Evolutionary conservation across 2,329 filamentous ascomycete genomes (phyloP).

Genomic region (Fonsecaea multimorphosa): DNA sequence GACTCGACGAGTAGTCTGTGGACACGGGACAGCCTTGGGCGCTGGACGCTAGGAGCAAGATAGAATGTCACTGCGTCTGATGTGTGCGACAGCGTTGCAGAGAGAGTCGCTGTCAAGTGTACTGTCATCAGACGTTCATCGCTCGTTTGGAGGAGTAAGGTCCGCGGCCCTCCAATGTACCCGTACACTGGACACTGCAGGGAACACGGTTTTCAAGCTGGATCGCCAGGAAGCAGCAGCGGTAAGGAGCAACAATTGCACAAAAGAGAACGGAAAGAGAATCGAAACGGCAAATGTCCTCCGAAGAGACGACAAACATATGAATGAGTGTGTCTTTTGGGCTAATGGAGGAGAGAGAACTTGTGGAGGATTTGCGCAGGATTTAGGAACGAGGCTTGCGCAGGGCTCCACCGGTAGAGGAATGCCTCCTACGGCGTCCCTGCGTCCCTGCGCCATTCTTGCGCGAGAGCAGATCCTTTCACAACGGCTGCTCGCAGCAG

Average conservation of each 20-base stretch:
- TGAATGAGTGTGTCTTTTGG: background rate
- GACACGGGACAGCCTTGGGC: background rate
- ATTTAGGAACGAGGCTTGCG: background rate
- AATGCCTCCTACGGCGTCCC: background rate
- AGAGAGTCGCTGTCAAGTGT: background rate
- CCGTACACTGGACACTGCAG: constrained; percentile 1
- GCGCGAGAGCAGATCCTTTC: background rate
- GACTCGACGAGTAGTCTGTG: background rate
- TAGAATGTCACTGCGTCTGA: background rate
- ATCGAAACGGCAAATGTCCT: background rate
- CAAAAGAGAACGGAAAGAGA: background rate
- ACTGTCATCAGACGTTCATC: background rate
- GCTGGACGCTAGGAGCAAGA: background rate
- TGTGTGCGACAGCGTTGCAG: background rate
- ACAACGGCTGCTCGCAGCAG: background rate
- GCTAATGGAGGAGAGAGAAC: background rate
- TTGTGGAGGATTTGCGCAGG: constrained; percentile 4
- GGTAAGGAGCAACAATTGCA: background rate
- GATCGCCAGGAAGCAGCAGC: constrained; percentile 3
- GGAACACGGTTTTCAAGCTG: background rate
- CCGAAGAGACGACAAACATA: background rate
- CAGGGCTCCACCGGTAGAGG: background rate
- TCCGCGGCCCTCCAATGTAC: background rate
- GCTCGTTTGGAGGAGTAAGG: background rate
- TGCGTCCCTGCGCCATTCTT: background rate